Evolutionary conservation across 768 basidiomycete genomes (phyloP).

Genomic region (Trametes gibbosa): DNA sequence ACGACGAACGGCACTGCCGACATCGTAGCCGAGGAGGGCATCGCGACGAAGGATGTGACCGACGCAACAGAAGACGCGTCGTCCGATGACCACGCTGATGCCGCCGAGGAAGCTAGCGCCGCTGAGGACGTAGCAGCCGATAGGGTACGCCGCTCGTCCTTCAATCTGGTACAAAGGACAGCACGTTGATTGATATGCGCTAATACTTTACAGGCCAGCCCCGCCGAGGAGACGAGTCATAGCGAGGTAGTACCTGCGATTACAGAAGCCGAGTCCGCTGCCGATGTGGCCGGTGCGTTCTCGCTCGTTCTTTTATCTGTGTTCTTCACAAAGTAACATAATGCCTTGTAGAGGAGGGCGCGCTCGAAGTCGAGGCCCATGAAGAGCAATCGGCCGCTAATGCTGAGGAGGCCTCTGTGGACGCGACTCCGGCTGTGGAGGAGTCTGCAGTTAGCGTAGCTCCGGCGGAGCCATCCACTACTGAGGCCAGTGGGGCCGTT

Average conservation of each 20-base stretch:
- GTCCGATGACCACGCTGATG: neutral
- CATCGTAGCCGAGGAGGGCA: neutral
- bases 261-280: neutral
- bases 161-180: too few relatives aligned
- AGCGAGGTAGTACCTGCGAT: neutral
- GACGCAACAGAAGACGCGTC: constrained; percentile 1
- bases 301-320: too few relatives aligned
- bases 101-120: neutral
- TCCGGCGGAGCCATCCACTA: neutral
- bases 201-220: neutral
- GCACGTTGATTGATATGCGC: neutral
- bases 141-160: neutral
- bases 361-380: neutral
- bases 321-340: neutral
- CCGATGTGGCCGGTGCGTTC: neutral
- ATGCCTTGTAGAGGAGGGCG: neutral
- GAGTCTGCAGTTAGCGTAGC: neutral
- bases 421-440: neutral
- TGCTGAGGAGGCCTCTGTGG: neutral
- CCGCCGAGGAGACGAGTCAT: neutral
- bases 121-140: neutral
- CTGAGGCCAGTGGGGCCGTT: neutral
- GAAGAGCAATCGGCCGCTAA: neutral
- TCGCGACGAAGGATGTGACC: neutral
- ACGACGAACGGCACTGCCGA: neutral